Conservation (phyloP, 2,329 filamentous ascomycete species). For the Xylariomycetidae sp. region DNA sequence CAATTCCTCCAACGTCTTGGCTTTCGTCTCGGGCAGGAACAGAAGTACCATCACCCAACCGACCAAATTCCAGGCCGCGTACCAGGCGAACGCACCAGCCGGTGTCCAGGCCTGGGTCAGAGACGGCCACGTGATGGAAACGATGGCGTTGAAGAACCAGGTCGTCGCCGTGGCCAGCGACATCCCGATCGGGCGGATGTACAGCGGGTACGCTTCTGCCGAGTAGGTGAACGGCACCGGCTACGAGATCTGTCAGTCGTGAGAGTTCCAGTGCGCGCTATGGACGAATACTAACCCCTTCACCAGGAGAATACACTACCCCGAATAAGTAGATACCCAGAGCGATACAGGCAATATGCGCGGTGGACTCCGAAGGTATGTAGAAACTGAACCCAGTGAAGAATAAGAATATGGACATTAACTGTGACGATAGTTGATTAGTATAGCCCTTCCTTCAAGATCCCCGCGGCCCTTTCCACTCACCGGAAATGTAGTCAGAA, state of each 20-base stretch:
- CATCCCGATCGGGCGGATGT: conserved; percentile 59
- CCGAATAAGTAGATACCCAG: conserved; percentile 46
- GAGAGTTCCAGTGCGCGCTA: not conserved
- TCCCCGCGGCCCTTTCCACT: conserved; percentile 7
- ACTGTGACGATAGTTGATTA: conserved; percentile 12
- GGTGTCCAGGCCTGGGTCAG: conserved; percentile 39
- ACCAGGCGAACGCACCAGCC: conserved; percentile 45
- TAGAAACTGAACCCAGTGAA: conserved; percentile 44
- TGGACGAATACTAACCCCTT: conserved; percentile 39
- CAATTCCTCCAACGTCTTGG: conserved; percentile 40
- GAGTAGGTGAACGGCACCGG: conserved; percentile 63
- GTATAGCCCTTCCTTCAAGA: not conserved
- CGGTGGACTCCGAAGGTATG: conserved; percentile 32
- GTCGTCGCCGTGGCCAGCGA: conserved; percentile 50
- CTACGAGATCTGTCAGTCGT: conserved; percentile 7
- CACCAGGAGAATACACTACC: conserved; percentile 53
- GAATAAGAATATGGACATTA: conserved; percentile 53
- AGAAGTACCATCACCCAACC: conserved; percentile 40
- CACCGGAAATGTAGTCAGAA: conserved; percentile 58
- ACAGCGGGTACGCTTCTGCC: conserved; percentile 61
- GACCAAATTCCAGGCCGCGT: conserved; percentile 43
- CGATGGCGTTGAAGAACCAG: conserved; percentile 35
- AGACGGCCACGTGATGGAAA: conserved; percentile 42
- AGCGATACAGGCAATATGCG: conserved; percentile 40
- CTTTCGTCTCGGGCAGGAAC: conserved; percentile 40